These are phyloP conservation scores for Populus davidiana DNA, from an alignment of 345 rosid genomes.

Conservation along the genomic window DNA sequence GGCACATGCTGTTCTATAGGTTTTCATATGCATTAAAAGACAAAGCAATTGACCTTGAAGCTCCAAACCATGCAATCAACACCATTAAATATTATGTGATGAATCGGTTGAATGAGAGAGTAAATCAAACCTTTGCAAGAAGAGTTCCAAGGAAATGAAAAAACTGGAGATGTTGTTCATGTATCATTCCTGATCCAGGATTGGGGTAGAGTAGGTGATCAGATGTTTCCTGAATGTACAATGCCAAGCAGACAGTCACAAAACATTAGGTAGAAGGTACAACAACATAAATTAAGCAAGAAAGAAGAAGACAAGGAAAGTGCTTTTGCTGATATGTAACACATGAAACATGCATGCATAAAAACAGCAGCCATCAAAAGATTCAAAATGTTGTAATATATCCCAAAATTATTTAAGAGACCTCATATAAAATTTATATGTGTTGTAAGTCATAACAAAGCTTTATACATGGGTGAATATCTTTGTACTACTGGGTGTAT, in stretches of 20 bases:
- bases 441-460: neutral
- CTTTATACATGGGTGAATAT: neutral
- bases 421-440: neutral
- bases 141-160: constrained; percentile 93
- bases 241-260: neutral
- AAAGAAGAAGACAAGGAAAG: neutral
- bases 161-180: constrained; percentile 95
- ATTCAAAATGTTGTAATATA: neutral
- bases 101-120: neutral
- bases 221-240: constrained; percentile 67
- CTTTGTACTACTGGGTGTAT: neutral
- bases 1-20: neutral
- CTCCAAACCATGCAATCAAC: neutral
- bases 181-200: constrained; percentile 97
- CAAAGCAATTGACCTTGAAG: neutral
- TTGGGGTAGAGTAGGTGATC: constrained; percentile 97
- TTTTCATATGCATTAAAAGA: neutral
- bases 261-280: neutral
- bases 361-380: neutral
- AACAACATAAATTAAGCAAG: neutral
- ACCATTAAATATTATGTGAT: neutral
- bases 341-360: neutral
- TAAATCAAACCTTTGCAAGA: constrained; percentile 67
- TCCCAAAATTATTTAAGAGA: neutral
- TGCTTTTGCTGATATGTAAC: neutral